A percentile compares a stretch with the other conserved stretches of the same genome.
Conservation (phyloP, 2,329 filamentous ascomycete species). For the Spiromastix sp. region DNA sequence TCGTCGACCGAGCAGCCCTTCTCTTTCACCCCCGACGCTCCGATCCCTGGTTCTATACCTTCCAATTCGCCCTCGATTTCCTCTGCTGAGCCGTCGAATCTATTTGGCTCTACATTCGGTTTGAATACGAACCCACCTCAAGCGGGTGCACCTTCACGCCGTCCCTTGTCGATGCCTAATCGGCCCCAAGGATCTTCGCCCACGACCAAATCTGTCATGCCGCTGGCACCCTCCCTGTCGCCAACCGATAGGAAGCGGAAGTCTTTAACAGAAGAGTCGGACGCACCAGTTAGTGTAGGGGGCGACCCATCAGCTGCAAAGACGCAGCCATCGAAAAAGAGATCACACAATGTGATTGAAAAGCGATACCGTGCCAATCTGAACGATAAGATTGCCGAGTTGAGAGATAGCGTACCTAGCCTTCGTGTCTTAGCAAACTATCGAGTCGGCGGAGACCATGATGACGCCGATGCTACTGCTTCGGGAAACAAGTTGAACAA, state of each 20-base stretch:
- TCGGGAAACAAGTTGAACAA: slow-evolving; percentile 95
- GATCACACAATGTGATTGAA: slow-evolving; percentile 96
- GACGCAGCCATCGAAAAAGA: slow-evolving; percentile 68
- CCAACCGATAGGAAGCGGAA: slow-evolving; percentile 55
- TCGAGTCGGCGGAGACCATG: slow-evolving; percentile 52
- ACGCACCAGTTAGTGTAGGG: slow-evolving; percentile 29
- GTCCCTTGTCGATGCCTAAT: background rate
- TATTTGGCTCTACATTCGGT: slow-evolving; percentile 1
- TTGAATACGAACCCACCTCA: background rate
- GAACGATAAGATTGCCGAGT: slow-evolving; percentile 90
- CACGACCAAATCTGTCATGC: background rate
- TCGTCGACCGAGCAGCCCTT: background rate
- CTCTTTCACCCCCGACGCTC: background rate
- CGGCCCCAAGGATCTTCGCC: background rate
- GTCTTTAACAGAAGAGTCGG: slow-evolving; percentile 46
- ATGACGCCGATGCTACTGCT: slow-evolving; percentile 70
- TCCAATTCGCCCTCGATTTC: background rate
- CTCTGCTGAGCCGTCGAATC: slow-evolving; percentile 2
- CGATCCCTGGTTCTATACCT: background rate
- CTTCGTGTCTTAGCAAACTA: slow-evolving; percentile 70
- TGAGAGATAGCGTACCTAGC: slow-evolving; percentile 86
- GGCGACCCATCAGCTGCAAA: slow-evolving; percentile 47
- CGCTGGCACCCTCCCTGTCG: background rate
- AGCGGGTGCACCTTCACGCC: background rate
- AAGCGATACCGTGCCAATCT: slow-evolving; percentile 93